A percentile compares a stretch with the other conserved stretches of the same genome.
Evolutionary conservation across 371 early-diverging fungal genomes (phyloP).

Genomic region (Syncephalastrum racemosum): DNA sequence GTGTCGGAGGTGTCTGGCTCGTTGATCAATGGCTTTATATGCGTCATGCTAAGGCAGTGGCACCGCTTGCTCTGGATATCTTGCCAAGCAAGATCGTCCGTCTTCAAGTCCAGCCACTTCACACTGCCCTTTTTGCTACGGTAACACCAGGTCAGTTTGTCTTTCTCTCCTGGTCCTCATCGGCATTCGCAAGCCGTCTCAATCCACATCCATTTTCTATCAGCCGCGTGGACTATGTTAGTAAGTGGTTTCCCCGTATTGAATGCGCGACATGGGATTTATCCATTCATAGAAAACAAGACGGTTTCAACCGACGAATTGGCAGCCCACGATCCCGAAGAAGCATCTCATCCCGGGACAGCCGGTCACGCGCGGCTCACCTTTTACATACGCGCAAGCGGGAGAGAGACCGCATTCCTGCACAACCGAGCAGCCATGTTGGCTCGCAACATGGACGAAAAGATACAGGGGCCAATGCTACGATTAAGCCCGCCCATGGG

Average conservation of each 20-base stretch:
- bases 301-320: no score
- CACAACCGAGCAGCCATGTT: constrained; percentile 9
- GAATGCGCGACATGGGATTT: not conserved
- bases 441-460: not conserved
- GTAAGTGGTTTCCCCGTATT: not conserved
- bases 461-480: not conserved
- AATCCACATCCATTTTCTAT: constrained; percentile 41
- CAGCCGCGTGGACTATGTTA: constrained; percentile 21
- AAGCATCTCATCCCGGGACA: no score
- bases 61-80: constrained; percentile 13
- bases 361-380: constrained; percentile 13
- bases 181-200: constrained; percentile 11
- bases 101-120: constrained; percentile 21
- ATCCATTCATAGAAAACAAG: no score
- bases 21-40: constrained; percentile 25
- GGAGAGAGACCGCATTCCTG: constrained; percentile 18
- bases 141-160: constrained; percentile 33
- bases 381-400: constrained; percentile 34
- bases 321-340: no score
- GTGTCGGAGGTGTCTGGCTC: constrained; percentile 26
- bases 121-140: not conserved
- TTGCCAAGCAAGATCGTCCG: constrained; percentile 29
- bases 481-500: constrained; percentile 39
- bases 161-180: constrained; percentile 18
- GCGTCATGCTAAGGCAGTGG: constrained; percentile 7